Evolutionary conservation across 225 moss, liverwort and hornwort genomes (phyloP).

Genomic region (Bryum argenteum): DNA sequence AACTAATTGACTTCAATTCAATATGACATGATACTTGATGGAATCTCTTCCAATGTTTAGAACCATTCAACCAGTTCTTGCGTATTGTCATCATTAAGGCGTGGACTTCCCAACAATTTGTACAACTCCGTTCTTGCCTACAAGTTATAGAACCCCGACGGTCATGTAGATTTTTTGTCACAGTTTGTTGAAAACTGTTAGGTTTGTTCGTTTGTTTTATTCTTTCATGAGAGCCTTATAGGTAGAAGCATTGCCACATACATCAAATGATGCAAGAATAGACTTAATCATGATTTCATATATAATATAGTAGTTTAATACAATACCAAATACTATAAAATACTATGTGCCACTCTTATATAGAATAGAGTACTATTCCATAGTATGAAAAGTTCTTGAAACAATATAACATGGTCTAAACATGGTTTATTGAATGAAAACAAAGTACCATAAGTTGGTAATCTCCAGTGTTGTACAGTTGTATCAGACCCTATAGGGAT

Average conservation of each 20-base stretch:
- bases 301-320: too few relatives aligned
- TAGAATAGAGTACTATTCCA: too few relatives aligned
- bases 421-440: too few relatives aligned
- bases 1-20: too few relatives aligned
- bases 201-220: not conserved
- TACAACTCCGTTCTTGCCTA: not conserved
- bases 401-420: too few relatives aligned
- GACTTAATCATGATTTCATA: not conserved
- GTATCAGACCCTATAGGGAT: too few relatives aligned
- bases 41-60: not conserved
- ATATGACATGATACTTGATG: not conserved
- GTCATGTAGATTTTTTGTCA: not conserved
- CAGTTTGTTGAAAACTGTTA: not conserved
- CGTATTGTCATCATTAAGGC: not conserved
- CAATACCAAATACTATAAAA: too few relatives aligned
- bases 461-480: too few relatives aligned
- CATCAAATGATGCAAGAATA: not conserved
- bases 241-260: accelerated
- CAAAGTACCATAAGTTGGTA: too few relatives aligned
- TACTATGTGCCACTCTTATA: too few relatives aligned
- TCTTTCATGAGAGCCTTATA: not conserved
- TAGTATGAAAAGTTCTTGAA: too few relatives aligned
- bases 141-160: accelerated
- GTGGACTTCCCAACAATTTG: not conserved
- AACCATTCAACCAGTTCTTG: not conserved